A percentile compares a stretch with the other conserved stretches of the same genome.
Conservation (phyloP, 2,329 filamentous ascomycete genomes). For the Mariannaea sp. region DNA sequence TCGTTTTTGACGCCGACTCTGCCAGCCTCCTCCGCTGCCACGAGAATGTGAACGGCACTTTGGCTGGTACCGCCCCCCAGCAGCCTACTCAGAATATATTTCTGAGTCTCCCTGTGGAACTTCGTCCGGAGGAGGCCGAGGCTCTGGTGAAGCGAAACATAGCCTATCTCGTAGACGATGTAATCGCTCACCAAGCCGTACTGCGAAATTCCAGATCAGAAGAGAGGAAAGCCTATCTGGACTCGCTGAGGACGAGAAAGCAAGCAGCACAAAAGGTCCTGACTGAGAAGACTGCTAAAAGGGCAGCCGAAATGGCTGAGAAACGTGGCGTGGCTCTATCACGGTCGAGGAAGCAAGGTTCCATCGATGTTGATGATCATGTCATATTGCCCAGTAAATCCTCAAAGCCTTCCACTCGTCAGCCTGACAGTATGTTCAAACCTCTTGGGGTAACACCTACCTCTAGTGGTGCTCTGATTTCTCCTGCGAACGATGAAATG, state of each 20-base stretch:
- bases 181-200: constrained; percentile 67
- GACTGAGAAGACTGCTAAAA: constrained; percentile 47
- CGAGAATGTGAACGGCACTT: constrained; percentile 83
- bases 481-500: constrained; percentile 18
- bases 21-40: constrained; percentile 77
- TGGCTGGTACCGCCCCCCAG: constrained; percentile 88
- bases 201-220: constrained; percentile 62
- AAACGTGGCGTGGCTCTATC: constrained; percentile 23
- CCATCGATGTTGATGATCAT: constrained; percentile 22
- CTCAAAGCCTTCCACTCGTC: constrained; percentile 18
- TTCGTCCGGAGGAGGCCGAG: constrained; percentile 88
- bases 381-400: constrained; percentile 27
- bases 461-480: constrained; percentile 41
- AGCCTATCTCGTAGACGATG: constrained; percentile 82
- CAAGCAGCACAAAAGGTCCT: constrained; percentile 47
- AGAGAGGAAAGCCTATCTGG: constrained; percentile 67
- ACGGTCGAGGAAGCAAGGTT: constrained; percentile 4
- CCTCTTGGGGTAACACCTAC: constrained; percentile 44
- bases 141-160: constrained; percentile 77
- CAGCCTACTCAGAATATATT: constrained; percentile 95
- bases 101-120: constrained; percentile 82
- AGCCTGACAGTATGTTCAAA: constrained; percentile 24
- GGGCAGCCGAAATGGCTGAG: constrained; percentile 38
- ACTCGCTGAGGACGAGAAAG: constrained; percentile 55
- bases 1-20: constrained; percentile 85